A percentile compares a stretch with the other conserved stretches of the same genome.
phyloP scores from a whole-genome alignment of 2,329 filamentous ascomycete species.

The Westerdykella ornata region DNA sequence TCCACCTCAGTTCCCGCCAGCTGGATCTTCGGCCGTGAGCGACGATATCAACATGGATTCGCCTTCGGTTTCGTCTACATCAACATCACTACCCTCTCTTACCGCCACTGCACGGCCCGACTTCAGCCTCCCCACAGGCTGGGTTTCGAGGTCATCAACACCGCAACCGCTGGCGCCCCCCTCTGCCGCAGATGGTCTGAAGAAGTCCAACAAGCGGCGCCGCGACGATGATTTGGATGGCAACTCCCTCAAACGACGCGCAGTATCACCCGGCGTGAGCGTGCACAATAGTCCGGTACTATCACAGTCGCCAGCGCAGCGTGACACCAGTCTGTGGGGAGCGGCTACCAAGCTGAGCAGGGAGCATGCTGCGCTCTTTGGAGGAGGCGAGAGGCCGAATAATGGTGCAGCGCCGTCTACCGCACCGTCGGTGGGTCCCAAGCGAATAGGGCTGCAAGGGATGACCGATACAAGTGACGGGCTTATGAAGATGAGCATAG shows the following conservation, averaged over 20 bases:
- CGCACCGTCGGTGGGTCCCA: slow-evolving; percentile 40
- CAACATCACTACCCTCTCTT: slow-evolving; percentile 15
- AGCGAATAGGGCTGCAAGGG: slow-evolving; percentile 60
- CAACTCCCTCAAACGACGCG: slow-evolving; percentile 79
- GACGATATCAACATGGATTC: slow-evolving; percentile 71
- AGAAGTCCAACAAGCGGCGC: slow-evolving; percentile 59
- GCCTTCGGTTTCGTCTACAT: slow-evolving; percentile 39
- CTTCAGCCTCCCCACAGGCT: slow-evolving; percentile 16
- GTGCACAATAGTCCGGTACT: slow-evolving; percentile 83
- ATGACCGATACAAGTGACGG: slow-evolving; percentile 96
- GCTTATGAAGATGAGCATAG: slow-evolving; percentile 95
- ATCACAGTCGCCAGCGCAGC: slow-evolving; percentile 70
- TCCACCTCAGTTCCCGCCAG: slow-evolving; percentile 52
- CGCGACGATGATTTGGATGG: slow-evolving; percentile 89
- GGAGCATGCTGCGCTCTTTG: slow-evolving; percentile 43
- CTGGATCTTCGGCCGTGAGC: slow-evolving; percentile 49
- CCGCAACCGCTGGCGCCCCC: slow-evolving; percentile 34
- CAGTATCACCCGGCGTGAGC: slow-evolving; percentile 86
- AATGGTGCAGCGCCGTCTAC: slow-evolving; percentile 45
- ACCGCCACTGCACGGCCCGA: slow-evolving; percentile 15
- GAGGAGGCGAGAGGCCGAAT: slow-evolving; percentile 40
- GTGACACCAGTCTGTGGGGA: slow-evolving; percentile 66
- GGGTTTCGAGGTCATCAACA: slow-evolving; percentile 32
- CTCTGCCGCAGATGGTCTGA: slow-evolving; percentile 38
- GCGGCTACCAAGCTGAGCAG: slow-evolving; percentile 58